phyloP scores from a whole-genome alignment of 805 yeast genomes.

The Lipomyces kockii region DNA sequence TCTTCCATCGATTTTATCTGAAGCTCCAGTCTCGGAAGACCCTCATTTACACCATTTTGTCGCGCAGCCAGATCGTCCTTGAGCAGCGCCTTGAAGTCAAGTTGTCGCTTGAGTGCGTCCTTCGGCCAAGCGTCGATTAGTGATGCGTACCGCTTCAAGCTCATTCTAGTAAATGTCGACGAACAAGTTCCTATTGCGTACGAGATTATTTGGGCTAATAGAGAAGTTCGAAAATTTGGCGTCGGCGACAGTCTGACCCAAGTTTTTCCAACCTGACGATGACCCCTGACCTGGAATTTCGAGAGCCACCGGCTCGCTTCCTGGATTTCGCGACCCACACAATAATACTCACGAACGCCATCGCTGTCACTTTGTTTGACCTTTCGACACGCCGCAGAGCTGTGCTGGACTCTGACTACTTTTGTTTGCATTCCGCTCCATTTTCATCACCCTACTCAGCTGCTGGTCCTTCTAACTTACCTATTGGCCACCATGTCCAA shows the following conservation, averaged over 20 bases:
- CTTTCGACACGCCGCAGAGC: not conserved
- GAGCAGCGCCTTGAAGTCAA: constrained; percentile 17
- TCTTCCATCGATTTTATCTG: constrained; percentile 21
- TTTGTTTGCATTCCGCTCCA: not conserved
- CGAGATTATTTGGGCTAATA: not conserved
- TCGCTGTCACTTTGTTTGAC: not conserved
- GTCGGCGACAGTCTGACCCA: not conserved
- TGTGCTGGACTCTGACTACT: not conserved
- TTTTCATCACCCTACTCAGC: not conserved
- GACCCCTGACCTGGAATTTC: too few relatives aligned
- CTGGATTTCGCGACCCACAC: too few relatives aligned
- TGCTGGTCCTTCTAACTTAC: not conserved
- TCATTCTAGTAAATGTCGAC: not conserved
- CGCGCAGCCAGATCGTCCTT: constrained; percentile 16
- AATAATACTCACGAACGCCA: not conserved
- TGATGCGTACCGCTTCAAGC: constrained; percentile 20
- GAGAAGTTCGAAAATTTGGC: not conserved
- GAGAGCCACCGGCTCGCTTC: too few relatives aligned
- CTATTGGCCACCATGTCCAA: not conserved
- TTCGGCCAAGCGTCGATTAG: constrained; percentile 28
- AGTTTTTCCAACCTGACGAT: not conserved
- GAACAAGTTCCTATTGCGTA: not conserved
- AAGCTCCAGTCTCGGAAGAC: constrained; percentile 13
- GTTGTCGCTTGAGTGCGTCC: constrained; percentile 22
- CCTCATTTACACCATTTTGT: constrained; percentile 5